These are phyloP conservation scores for Rhinocladiella mackenziei DNA, from an alignment of 2,329 filamentous ascomycete genomes.

Conservation along the genomic window DNA sequence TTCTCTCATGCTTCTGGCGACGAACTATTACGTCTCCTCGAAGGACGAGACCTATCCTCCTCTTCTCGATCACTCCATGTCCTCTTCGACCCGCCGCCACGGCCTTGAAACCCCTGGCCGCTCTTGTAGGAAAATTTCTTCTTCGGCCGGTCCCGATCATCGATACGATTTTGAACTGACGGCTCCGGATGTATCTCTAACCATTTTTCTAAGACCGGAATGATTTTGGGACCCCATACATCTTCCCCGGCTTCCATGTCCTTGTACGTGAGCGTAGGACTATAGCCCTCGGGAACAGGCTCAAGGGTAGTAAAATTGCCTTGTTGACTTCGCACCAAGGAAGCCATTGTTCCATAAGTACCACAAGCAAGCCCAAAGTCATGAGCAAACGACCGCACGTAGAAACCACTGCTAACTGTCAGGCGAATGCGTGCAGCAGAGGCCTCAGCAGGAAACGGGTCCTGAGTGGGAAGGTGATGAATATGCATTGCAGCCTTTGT, in stretches of 20 bases:
- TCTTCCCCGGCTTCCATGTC: slow-evolving; percentile 73
- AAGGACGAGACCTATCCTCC: background rate
- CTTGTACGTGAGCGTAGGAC: slow-evolving; percentile 65
- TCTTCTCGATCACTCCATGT: slow-evolving; percentile 12
- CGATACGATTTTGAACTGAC: slow-evolving; percentile 4
- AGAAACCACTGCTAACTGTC: slow-evolving; percentile 94
- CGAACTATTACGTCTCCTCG: slow-evolving; percentile 23
- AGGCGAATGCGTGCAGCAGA: slow-evolving; percentile 80
- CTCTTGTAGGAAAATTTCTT: slow-evolving; percentile 2
- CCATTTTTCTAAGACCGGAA: slow-evolving; percentile 53
- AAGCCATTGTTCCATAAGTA: slow-evolving; percentile 81
- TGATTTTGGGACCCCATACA: slow-evolving; percentile 75
- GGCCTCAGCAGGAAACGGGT: slow-evolving; percentile 35
- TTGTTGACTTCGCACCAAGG: slow-evolving; percentile 75
- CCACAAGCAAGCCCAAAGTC: slow-evolving; percentile 79
- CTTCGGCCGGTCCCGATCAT: slow-evolving; percentile 15
- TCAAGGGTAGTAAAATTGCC: slow-evolving; percentile 58
- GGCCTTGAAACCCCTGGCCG: background rate
- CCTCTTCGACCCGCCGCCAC: slow-evolving; percentile 10
- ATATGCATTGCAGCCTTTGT: slow-evolving; percentile 30
- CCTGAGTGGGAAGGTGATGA: slow-evolving; percentile 23
- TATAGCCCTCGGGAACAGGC: slow-evolving; percentile 44
- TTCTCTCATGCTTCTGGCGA: slow-evolving; percentile 12
- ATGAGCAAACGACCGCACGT: slow-evolving; percentile 89
- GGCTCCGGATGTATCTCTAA: slow-evolving; percentile 39